phyloP scores from a whole-genome alignment of 306 rosid species.

The Pueraria montana region DNA sequence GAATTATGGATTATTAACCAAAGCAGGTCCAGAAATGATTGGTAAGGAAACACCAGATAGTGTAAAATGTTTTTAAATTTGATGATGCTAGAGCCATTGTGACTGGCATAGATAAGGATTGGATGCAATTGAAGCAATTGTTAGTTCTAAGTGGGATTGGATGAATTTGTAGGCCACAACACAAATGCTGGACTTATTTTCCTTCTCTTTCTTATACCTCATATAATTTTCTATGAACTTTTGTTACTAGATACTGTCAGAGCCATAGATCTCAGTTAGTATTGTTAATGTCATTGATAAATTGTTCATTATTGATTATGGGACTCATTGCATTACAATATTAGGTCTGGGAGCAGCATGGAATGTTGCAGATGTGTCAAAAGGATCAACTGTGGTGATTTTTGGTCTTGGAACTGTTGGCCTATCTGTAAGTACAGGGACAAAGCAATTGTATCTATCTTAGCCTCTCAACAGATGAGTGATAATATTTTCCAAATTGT shows the following conservation, averaged over 20 bases:
- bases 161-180: slow-evolving; percentile 6
- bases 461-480: slow-evolving; percentile 31
- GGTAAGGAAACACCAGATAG: neutral
- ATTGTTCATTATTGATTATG: slow-evolving; percentile 24
- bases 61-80: slow-evolving; percentile 11
- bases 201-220: slow-evolving; percentile 12
- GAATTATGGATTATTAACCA: neutral
- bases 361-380: slow-evolving; percentile 86
- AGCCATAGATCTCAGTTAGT: neutral
- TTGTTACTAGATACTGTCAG: slow-evolving; percentile 11
- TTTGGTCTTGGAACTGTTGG: slow-evolving; percentile 99
- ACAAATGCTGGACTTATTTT: slow-evolving; percentile 18
- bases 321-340: slow-evolving; percentile 39
- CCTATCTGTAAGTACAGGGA: slow-evolving; percentile 79
- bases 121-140: neutral
- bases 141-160: slow-evolving; percentile 9
- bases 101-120: neutral
- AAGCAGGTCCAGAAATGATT: slow-evolving; percentile 12
- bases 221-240: neutral
- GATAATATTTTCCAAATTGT: slow-evolving; percentile 31
- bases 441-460: slow-evolving; percentile 28
- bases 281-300: slow-evolving; percentile 15
- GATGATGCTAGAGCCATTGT: slow-evolving; percentile 5
- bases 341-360: slow-evolving; percentile 96
- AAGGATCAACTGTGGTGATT: slow-evolving; percentile 92